Percentiles rank a stretch among this genome's conserved stretches.
Evolutionary conservation across 2,329 filamentous ascomycete species (phyloP).

Genomic region (Fusarium udum): DNA sequence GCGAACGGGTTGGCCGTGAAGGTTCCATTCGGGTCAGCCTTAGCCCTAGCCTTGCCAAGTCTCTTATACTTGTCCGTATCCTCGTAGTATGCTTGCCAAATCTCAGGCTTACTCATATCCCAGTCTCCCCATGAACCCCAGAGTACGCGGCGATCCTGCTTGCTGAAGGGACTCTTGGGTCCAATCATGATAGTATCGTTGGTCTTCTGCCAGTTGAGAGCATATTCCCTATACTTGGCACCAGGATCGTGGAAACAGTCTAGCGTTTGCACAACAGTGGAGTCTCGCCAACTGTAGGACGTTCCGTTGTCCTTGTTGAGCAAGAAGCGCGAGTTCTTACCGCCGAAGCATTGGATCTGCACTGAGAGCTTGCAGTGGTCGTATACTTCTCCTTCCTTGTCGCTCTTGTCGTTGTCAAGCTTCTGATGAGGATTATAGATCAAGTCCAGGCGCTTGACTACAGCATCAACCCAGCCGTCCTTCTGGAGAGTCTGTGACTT

Average conservation of each 20-base stretch:
- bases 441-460: slow-evolving; percentile 26
- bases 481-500: slow-evolving; percentile 52
- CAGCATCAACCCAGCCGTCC: slow-evolving; percentile 51
- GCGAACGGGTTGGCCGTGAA: slow-evolving; percentile 52
- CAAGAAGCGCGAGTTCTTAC: slow-evolving; percentile 53
- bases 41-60: slow-evolving; percentile 42
- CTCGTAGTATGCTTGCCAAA: slow-evolving; percentile 51
- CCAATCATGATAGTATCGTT: slow-evolving; percentile 51
- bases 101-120: slow-evolving; percentile 43
- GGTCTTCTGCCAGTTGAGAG: slow-evolving; percentile 53
- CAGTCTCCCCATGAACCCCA: slow-evolving; percentile 54
- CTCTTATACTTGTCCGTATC: slow-evolving; percentile 48
- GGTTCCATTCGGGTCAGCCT: slow-evolving; percentile 48
- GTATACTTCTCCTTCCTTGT: slow-evolving; percentile 27
- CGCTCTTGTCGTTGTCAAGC: slow-evolving; percentile 5
- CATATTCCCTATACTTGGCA: slow-evolving; percentile 43
- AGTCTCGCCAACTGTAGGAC: slow-evolving; percentile 58
- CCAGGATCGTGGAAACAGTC: slow-evolving; percentile 56
- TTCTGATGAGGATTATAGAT: slow-evolving; percentile 30
- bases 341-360: slow-evolving; percentile 58
- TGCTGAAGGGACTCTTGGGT: slow-evolving; percentile 47
- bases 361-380: slow-evolving; percentile 55
- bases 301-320: slow-evolving; percentile 57
- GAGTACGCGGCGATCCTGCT: slow-evolving; percentile 50
- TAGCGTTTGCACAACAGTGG: slow-evolving; percentile 50